These are phyloP conservation scores for Kodamaea kakaduensis DNA, from an alignment of 805 yeast species.

Conservation along the genomic window DNA sequence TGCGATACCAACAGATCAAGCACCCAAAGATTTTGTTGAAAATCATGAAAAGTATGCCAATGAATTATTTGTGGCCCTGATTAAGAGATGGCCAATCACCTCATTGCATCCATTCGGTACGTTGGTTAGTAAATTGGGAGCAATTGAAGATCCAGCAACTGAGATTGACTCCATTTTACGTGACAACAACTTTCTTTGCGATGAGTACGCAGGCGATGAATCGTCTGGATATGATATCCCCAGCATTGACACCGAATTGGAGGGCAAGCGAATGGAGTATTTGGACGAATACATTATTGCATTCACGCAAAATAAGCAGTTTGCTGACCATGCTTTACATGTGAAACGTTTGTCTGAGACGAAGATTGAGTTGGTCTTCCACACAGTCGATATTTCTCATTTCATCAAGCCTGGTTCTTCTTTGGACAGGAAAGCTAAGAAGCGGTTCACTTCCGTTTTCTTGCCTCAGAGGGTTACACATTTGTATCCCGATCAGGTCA, in stretches of 20 bases:
- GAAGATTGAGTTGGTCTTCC: slow-evolving; percentile 78
- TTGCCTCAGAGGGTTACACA: slow-evolving; percentile 72
- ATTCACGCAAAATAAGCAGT: slow-evolving; percentile 51
- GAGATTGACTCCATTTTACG: slow-evolving; percentile 87
- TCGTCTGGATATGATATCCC: slow-evolving; percentile 34
- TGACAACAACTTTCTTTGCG: slow-evolving; percentile 78
- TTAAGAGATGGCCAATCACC: slow-evolving; percentile 98
- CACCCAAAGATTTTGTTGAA: slow-evolving; percentile 92
- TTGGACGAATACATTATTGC: slow-evolving; percentile 60
- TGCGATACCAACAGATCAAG: slow-evolving; percentile 98
- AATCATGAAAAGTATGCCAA: slow-evolving; percentile 80
- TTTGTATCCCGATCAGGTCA: slow-evolving; percentile 64
- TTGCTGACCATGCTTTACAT: slow-evolving; percentile 77
- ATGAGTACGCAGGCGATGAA: slow-evolving; percentile 61
- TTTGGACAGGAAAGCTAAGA: slow-evolving; percentile 84
- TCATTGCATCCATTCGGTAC: slow-evolving; percentile 98
- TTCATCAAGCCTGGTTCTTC: slow-evolving; percentile 68
- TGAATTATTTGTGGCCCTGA: slow-evolving; percentile 86
- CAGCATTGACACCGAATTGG: slow-evolving; percentile 34
- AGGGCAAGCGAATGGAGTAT: slow-evolving; percentile 48
- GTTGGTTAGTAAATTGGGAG: slow-evolving; percentile 79
- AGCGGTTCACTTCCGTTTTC: slow-evolving; percentile 84
- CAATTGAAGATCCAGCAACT: slow-evolving; percentile 67
- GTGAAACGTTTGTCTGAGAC: slow-evolving; percentile 59
- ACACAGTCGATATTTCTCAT: slow-evolving; percentile 74